These are phyloP conservation scores for Alternaria sp. DNA, from an alignment of 2,329 filamentous ascomycete genomes.

Conservation along the genomic window DNA sequence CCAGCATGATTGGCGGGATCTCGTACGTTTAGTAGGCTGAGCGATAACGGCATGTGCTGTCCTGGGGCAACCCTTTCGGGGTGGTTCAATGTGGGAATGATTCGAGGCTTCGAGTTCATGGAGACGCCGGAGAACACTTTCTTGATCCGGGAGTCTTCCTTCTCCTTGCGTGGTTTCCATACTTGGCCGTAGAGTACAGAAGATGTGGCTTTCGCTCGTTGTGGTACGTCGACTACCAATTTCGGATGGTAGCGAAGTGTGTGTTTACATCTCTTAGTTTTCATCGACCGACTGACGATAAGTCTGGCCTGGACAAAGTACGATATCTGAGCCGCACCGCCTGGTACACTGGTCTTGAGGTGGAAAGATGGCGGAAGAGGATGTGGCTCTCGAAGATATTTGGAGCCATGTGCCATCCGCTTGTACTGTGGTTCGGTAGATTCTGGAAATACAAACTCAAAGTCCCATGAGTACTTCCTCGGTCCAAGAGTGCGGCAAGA, in stretches of 20 bases:
- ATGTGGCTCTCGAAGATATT: slow-evolving; percentile 45
- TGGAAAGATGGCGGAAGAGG: slow-evolving; percentile 47
- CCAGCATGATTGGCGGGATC: slow-evolving; percentile 31
- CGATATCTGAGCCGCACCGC: slow-evolving; percentile 42
- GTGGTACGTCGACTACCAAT: slow-evolving; percentile 19
- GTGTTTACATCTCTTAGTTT: slow-evolving; percentile 32
- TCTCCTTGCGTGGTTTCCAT: slow-evolving; percentile 36
- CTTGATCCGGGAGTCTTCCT: slow-evolving; percentile 28
- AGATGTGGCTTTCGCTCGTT: slow-evolving; percentile 32
- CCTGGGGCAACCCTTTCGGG: slow-evolving; percentile 43
- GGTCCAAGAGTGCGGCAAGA: slow-evolving; percentile 28
- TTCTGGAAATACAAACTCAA: slow-evolving; percentile 49
- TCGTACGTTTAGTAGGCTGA: slow-evolving; percentile 37
- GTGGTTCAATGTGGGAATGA: slow-evolving; percentile 44
- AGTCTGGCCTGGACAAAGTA: slow-evolving; percentile 46
- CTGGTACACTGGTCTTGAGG: slow-evolving; percentile 35
- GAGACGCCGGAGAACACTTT: slow-evolving; percentile 35
- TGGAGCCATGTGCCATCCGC: slow-evolving; percentile 37
- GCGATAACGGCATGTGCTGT: slow-evolving; percentile 43
- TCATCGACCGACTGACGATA: slow-evolving; percentile 23
- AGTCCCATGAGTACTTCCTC: slow-evolving; percentile 46
- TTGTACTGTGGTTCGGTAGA: slow-evolving; percentile 42
- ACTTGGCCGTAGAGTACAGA: slow-evolving; percentile 41
- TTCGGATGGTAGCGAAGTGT: slow-evolving; percentile 40
- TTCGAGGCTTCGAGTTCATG: slow-evolving; percentile 30